These are phyloP conservation scores for Aspergillus clavatus DNA, from an alignment of 2,329 filamentous ascomycete genomes.

Conservation along the genomic window DNA sequence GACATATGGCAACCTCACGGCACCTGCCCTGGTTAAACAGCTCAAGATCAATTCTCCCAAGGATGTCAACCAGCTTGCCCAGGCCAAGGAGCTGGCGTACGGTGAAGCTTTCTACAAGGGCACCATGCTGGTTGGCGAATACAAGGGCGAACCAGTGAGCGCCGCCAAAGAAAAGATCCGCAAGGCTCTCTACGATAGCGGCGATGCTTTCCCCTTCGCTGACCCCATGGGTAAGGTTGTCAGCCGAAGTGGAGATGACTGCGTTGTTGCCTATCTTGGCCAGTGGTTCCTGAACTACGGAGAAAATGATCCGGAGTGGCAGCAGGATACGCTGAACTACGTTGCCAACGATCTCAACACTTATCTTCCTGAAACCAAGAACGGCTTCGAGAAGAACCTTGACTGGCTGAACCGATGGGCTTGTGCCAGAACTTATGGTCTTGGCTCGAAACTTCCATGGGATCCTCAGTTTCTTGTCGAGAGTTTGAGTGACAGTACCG, in stretches of 20 bases:
- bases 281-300: constrained; percentile 99
- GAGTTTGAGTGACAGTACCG: constrained; percentile 82
- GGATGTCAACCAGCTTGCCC: constrained; percentile 80
- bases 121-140: constrained; percentile 80
- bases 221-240: constrained; percentile 89
- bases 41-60: constrained; percentile 97
- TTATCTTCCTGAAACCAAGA: constrained; percentile 70
- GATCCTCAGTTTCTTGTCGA: constrained; percentile 87
- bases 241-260: constrained; percentile 84
- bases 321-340: constrained; percentile 66
- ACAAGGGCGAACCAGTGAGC: constrained; percentile 80
- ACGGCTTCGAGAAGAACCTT: constrained; percentile 78
- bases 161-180: constrained; percentile 81
- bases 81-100: constrained; percentile 95
- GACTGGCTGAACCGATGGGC: constrained; percentile 96
- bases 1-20: constrained; percentile 77
- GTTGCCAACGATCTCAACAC: constrained; percentile 72
- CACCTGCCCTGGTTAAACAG: constrained; percentile 78
- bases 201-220: constrained; percentile 82
- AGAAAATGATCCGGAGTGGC: constrained; percentile 75
- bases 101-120: constrained; percentile 98
- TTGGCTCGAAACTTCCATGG: constrained; percentile 94
- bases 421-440: constrained; percentile 82
- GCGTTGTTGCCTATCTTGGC: constrained; percentile 86
- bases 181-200: constrained; percentile 68